Percentiles rank a stretch among this genome's conserved stretches.
Evolutionary conservation across 140 eudicot species (phyloP).

Genomic region (Anethum foeniculum): DNA sequence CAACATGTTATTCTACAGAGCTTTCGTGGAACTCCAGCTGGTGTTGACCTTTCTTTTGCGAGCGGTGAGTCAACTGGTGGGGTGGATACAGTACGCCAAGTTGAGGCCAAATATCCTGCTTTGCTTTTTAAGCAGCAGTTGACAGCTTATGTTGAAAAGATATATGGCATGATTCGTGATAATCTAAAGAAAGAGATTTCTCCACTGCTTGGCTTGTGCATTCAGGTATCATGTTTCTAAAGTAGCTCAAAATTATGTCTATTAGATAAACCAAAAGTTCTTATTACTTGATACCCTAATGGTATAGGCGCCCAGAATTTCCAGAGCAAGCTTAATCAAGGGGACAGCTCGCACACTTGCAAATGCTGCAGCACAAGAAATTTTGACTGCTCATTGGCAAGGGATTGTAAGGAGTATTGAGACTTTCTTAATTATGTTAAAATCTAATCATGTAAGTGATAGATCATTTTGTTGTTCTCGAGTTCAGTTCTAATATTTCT

Average conservation of each 20-base stretch:
- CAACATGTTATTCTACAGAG: slow-evolving; percentile 35
- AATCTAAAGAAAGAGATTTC: slow-evolving; percentile 83
- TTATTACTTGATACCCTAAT: slow-evolving; percentile 10
- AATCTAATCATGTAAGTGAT: slow-evolving; percentile 59
- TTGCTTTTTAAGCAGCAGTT: slow-evolving; percentile 88
- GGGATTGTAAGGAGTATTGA: slow-evolving; percentile 73
- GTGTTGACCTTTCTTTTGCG: slow-evolving; percentile 43
- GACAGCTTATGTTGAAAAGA: slow-evolving; percentile 87
- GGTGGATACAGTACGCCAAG: slow-evolving; percentile 36
- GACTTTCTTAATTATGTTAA: slow-evolving; percentile 54
- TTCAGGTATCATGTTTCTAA: slow-evolving; percentile 51
- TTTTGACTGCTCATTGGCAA: slow-evolving; percentile 91
- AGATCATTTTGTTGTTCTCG: slow-evolving; percentile 12
- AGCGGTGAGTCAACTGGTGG: slow-evolving; percentile 45
- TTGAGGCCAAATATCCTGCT: slow-evolving; percentile 92
- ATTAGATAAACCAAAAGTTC: background rate
- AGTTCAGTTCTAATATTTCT: background rate
- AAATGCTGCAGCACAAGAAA: slow-evolving; percentile 79
- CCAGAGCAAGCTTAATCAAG: slow-evolving; percentile 59
- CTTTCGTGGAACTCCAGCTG: slow-evolving; percentile 77
- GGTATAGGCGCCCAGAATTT: slow-evolving; percentile 85
- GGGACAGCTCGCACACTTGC: slow-evolving; percentile 66
- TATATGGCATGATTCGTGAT: slow-evolving; percentile 82
- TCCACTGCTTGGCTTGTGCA: slow-evolving; percentile 85
- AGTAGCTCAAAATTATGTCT: background rate